Conservation (phyloP, 176 grass and related monocot genomes). For the Carex scoparia region DNA sequence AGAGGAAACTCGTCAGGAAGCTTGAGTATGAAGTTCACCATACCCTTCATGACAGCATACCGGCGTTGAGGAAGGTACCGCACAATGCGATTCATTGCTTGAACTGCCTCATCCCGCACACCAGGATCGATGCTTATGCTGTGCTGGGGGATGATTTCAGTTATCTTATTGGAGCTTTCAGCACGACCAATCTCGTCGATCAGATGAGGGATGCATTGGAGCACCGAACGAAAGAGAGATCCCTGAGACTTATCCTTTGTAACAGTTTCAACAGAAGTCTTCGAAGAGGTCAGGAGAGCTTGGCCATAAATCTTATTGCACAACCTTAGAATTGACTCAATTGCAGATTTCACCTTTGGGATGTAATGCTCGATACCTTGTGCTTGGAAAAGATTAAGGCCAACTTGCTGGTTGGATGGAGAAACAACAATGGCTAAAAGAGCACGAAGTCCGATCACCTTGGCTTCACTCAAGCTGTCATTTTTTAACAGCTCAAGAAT, state of each 20-base stretch:
- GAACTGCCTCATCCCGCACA: slow-evolving; percentile 90
- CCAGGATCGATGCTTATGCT: slow-evolving; percentile 94
- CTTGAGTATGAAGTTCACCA: slow-evolving; percentile 96
- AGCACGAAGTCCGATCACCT: slow-evolving; percentile 91
- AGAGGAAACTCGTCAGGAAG: slow-evolving; percentile 95
- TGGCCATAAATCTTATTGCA: slow-evolving; percentile 89
- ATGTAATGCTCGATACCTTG: slow-evolving; percentile 70
- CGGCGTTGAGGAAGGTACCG: slow-evolving; percentile 78
- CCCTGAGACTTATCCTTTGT: slow-evolving; percentile 96
- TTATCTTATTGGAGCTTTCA: slow-evolving; percentile 58
- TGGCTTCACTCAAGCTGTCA: slow-evolving; percentile 94
- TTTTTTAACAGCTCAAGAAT: slow-evolving; percentile 87
- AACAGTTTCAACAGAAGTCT: slow-evolving; percentile 81
- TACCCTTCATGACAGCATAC: slow-evolving; percentile 96
- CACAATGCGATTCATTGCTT: slow-evolving; percentile 90
- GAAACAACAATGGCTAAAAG: slow-evolving; percentile 84
- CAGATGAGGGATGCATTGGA: slow-evolving; percentile 95
- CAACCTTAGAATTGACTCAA: slow-evolving; percentile 81
- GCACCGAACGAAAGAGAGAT: slow-evolving; percentile 87
- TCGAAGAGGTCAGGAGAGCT: slow-evolving; percentile 89
- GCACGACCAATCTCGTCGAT: slow-evolving; percentile 87
- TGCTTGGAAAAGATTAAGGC: slow-evolving; percentile 71
- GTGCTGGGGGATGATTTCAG: slow-evolving; percentile 96
- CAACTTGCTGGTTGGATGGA: slow-evolving; percentile 78
- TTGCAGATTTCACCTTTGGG: slow-evolving; percentile 89